These are phyloP conservation scores for Candida succiphila DNA, from an alignment of 805 yeast genomes.

Conservation along the genomic window DNA sequence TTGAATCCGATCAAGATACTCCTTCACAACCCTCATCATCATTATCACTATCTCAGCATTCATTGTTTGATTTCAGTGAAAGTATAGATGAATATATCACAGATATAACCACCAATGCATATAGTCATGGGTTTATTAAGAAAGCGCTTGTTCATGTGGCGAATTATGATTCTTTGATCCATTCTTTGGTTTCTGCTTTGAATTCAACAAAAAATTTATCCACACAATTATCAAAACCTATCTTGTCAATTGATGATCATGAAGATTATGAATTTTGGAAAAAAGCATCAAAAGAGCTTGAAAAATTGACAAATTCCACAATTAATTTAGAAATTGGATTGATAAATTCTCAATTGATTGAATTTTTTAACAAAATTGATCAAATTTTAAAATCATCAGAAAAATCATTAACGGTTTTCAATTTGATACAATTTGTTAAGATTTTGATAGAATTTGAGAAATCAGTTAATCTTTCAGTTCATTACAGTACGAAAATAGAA, in stretches of 20 bases:
- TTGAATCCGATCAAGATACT: slow-evolving; percentile 4
- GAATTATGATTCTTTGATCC: slow-evolving; percentile 9
- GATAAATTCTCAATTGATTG: neutral
- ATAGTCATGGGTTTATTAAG: slow-evolving; percentile 3
- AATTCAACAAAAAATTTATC: slow-evolving; percentile 12
- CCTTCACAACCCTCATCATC: too few relatives aligned
- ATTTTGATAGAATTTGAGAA: slow-evolving; percentile 3
- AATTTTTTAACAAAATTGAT: neutral
- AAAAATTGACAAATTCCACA: neutral
- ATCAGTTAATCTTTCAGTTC: neutral
- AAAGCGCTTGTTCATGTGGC: slow-evolving; percentile 9
- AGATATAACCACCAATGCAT: neutral
- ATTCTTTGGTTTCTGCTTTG: slow-evolving; percentile 8
- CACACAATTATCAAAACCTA: slow-evolving; percentile 15
- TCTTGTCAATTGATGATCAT: slow-evolving; percentile 24
- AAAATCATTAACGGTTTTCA: neutral
- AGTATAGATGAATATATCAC: slow-evolving; percentile 8
- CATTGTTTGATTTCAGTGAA: slow-evolving; percentile 12
- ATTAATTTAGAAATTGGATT: neutral
- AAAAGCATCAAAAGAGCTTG: neutral
- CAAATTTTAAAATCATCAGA: neutral
- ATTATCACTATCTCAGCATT: slow-evolving; percentile 9
- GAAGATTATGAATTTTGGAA: slow-evolving; percentile 24
- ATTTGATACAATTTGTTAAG: slow-evolving; percentile 2
- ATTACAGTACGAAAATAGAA: neutral